Evolutionary conservation across 352 stramenopile species (phyloP), one percentile per base, ranked within the genome.

Genomic region (Thalassiosira livingstoniorum): DNA sequence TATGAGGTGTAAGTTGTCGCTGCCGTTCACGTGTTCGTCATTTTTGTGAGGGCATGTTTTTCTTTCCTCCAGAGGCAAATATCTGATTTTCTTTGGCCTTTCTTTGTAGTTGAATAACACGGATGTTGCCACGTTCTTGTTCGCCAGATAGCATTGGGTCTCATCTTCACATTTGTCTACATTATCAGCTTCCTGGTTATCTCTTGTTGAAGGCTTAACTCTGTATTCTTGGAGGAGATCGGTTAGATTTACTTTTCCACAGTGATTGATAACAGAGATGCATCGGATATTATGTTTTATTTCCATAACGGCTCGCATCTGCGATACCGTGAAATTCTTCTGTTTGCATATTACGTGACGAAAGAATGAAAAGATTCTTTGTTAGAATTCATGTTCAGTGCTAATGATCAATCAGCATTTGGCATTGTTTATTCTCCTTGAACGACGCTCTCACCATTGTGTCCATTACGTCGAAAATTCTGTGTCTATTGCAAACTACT

Each of bases 71-170:
- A 15, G 55, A 87, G 21, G 62, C 80, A 27, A 85, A 51, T 58
- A 68, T 76, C 31, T 70, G 77, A 51, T 88, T 80, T 60, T 98
- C 96, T 89, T 94, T 95, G 23, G 89, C 94, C 89, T 98, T 96
- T 87, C 98, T 97, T 99, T 97, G 95, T 99, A 99, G 95, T 99
- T 97, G 88, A 99, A 99, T 94, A 99, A 99, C 97, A 99, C 98
- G 58, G 97, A 99, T 89, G 99, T 99, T 95, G 97, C 98, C 61
- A 97, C 99, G 53, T 97, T 99, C 94, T 99, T 99, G 93, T 99
- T 99, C 75, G 98, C 99, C 90, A 99, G 99, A 94, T 97, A 96
- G 91, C 98, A 97, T 86, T 99, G 97, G 87, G 99, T 97, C 93
- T 99, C 98, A 91, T 99, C 98, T n/a, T 95, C 95, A 86, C 97